These are phyloP conservation scores for Macrolepiota albuminosa DNA, from an alignment of 768 basidiomycete genomes.

Conservation along the genomic window DNA sequence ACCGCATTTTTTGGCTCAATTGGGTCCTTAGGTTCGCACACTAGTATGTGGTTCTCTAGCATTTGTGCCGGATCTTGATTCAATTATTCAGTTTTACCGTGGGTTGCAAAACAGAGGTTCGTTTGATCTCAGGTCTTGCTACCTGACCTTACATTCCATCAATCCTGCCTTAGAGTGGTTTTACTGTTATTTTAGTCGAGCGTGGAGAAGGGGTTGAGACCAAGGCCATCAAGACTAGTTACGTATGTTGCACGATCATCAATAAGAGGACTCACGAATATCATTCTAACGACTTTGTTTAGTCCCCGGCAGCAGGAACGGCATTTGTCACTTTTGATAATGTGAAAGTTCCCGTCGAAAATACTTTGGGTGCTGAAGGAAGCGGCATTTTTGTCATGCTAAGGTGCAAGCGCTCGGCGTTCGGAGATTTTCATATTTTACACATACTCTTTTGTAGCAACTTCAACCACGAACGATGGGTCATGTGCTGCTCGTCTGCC, in stretches of 20 bases:
- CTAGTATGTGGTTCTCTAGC: constrained; percentile 29
- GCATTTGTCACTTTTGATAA: constrained; percentile 74
- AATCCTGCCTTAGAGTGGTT: constrained; percentile 39
- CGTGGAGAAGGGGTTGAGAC: constrained; percentile 81
- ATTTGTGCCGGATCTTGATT: background rate
- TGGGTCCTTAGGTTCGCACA: constrained; percentile 29
- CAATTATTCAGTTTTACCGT: constrained; percentile 49
- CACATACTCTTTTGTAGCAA: constrained; percentile 41
- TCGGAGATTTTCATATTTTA: background rate
- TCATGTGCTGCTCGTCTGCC: constrained; percentile 74
- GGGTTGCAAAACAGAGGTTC: constrained; percentile 54
- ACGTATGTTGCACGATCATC: constrained; percentile 20
- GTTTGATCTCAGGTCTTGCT: background rate
- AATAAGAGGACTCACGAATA: background rate
- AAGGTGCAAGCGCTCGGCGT: constrained; percentile 25
- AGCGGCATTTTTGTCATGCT: constrained; percentile 55
- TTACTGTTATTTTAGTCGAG: constrained; percentile 85
- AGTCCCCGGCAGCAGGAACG: constrained; percentile 79
- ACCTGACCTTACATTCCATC: background rate
- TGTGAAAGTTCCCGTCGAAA: constrained; percentile 79
- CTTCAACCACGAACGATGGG: constrained; percentile 95
- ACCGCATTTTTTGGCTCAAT: constrained; percentile 1
- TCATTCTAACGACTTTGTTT: background rate
- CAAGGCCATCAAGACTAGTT: constrained; percentile 75
- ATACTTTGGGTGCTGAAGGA: constrained; percentile 78